A percentile compares a stretch with the other conserved stretches of the same genome.
Evolutionary conservation across 306 rosid species (phyloP).

Genomic region (Arachis hypogaea): DNA sequence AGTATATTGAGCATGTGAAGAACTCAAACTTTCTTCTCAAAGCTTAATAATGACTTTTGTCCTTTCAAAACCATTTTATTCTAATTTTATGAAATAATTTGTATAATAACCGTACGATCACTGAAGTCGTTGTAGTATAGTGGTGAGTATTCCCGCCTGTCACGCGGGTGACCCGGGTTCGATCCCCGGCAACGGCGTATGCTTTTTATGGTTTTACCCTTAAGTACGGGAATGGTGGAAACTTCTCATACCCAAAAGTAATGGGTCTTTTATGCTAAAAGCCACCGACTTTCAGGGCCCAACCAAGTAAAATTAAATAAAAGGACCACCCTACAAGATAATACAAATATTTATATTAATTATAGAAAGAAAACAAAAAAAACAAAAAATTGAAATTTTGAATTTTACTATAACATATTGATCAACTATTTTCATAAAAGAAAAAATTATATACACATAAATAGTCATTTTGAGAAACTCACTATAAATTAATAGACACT

Average conservation of each 20-base stretch:
- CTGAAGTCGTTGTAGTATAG: neutral
- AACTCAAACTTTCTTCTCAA: neutral
- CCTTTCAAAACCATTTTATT: no score
- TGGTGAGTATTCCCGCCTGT: slow-evolving; percentile 6
- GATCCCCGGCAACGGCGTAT: slow-evolving; percentile 1
- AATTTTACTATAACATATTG: neutral
- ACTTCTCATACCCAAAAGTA: neutral
- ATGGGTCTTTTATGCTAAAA: neutral
- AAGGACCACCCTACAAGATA: neutral
- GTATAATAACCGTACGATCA: neutral
- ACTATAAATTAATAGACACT: no score
- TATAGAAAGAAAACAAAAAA: neutral
- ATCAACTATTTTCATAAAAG: no score
- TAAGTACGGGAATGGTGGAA: no score
- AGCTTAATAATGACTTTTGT: neutral
- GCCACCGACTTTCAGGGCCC: no score
- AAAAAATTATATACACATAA: no score
- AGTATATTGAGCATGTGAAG: neutral
- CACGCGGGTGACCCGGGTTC: slow-evolving; percentile 7
- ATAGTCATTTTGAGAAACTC: no score
- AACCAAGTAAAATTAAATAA: no score
- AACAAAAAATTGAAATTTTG: neutral
- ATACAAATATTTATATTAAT: no score
- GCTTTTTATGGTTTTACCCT: no score
- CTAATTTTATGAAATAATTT: no score